Evolutionary conservation across 2,329 filamentous ascomycete genomes (phyloP).

Genomic region (Setomelanomma holmii): DNA sequence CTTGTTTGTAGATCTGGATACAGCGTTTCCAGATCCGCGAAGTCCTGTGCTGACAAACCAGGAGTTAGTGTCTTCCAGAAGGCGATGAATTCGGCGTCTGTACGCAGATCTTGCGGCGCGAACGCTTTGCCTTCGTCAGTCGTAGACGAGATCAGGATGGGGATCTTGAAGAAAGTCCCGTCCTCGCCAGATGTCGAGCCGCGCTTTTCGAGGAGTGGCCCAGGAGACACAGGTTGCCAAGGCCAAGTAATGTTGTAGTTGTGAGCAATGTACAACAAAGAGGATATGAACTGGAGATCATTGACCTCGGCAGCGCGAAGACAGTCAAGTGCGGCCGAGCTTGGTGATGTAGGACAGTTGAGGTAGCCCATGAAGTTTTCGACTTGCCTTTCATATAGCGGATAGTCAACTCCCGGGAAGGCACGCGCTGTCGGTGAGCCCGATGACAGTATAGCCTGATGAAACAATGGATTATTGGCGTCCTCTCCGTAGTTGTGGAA

Average conservation of each 20-base stretch:
- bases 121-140: conserved; percentile 46
- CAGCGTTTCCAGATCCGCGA: conserved; percentile 36
- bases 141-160: conserved; percentile 45
- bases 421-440: conserved; percentile 45
- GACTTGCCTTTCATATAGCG: conserved; percentile 41
- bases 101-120: conserved; percentile 40
- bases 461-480: conserved; percentile 39
- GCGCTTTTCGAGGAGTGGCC: conserved; percentile 55
- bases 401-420: conserved; percentile 42
- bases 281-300: conserved; percentile 50
- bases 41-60: conserved; percentile 35
- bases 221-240: conserved; percentile 58
- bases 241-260: conserved; percentile 56
- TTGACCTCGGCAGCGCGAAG: conserved; percentile 48
- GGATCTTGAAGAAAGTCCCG: conserved; percentile 44
- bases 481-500: conserved; percentile 47
- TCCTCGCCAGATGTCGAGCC: conserved; percentile 50
- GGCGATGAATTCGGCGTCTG: conserved; percentile 47
- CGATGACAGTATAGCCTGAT: conserved; percentile 42
- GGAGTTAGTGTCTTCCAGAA: conserved; percentile 38
- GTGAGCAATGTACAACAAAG: conserved; percentile 49
- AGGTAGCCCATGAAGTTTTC: conserved; percentile 39
- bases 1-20: conserved; percentile 37
- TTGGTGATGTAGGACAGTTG: conserved; percentile 33
- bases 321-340: conserved; percentile 46